phyloP scores from a whole-genome alignment of 768 basidiomycete species.

The Zangia roseola region DNA sequence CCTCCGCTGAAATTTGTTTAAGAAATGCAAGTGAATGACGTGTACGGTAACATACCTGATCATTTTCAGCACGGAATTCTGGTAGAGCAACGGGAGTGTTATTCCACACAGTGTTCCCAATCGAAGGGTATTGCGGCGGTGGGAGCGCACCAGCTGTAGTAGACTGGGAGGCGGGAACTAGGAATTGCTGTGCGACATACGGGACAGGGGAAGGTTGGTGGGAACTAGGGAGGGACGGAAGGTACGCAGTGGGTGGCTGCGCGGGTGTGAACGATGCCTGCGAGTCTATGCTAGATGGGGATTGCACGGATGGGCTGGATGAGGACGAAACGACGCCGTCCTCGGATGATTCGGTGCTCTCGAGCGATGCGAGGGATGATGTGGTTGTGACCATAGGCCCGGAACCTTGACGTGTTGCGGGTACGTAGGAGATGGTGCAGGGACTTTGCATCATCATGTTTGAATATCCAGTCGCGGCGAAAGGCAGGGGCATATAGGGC shows the following conservation, averaged over 20 bases:
- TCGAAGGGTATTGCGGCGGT: conserved; percentile 2
- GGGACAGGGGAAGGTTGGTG: conserved; percentile 13
- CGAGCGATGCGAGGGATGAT: conserved; percentile 40
- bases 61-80: conserved; percentile 1
- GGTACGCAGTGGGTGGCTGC: conserved; percentile 3
- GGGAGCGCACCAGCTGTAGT: background rate
- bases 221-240: conserved; percentile 8
- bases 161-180: background rate
- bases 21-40: background rate
- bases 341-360: conserved; percentile 13
- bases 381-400: conserved; percentile 51
- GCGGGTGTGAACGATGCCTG: conserved; percentile 22
- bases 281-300: conserved; percentile 7
- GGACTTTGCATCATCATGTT: conserved; percentile 14
- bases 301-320: conserved; percentile 6
- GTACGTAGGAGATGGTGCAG: conserved; percentile 24
- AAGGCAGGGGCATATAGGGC: background rate
- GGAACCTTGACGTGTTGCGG: conserved; percentile 31
- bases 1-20: conserved; percentile 4
- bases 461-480: conserved; percentile 1
- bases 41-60: conserved; percentile 8
- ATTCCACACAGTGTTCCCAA: conserved; percentile 12
- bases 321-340: conserved; percentile 13
- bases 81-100: conserved; percentile 2
- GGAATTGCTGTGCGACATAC: conserved; percentile 8